Evolutionary conservation across 1,284 basidiomycete genomes (phyloP).

Genomic region (Ustilago xerochloae): DNA sequence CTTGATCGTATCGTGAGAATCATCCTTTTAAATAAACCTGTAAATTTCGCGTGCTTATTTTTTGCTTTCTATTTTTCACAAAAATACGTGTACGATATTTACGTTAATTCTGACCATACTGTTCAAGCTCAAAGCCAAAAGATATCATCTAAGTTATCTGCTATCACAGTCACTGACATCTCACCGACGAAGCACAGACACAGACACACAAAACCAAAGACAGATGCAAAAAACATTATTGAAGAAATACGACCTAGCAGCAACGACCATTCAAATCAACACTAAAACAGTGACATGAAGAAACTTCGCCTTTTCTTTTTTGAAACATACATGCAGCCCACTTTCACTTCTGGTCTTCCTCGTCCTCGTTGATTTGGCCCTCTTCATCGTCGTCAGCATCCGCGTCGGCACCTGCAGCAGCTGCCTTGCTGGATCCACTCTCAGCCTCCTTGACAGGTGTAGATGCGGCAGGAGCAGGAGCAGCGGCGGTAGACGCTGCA

Average conservation of each 20-base stretch:
- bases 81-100: no score
- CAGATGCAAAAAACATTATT: not conserved
- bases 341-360: not conserved
- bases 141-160: no score
- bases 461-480: not conserved
- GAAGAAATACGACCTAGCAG: not conserved
- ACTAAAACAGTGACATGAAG: not conserved
- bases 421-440: not conserved
- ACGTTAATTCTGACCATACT: no score
- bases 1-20: no score
- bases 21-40: no score
- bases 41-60: no score
- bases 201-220: not conserved
- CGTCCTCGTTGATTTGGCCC: constrained; percentile 2
- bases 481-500: not conserved
- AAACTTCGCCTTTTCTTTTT: not conserved
- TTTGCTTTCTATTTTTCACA: no score
- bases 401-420: not conserved
- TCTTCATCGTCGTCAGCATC: constrained; percentile 6
- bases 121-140: no score
- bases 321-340: not conserved
- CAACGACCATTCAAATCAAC: not conserved
- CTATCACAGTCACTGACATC: not conserved
- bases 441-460: no score
- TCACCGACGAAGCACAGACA: not conserved